These are phyloP conservation scores for Fusarium nygamai DNA, from an alignment of 2,329 filamentous ascomycete species.

Conservation along the genomic window DNA sequence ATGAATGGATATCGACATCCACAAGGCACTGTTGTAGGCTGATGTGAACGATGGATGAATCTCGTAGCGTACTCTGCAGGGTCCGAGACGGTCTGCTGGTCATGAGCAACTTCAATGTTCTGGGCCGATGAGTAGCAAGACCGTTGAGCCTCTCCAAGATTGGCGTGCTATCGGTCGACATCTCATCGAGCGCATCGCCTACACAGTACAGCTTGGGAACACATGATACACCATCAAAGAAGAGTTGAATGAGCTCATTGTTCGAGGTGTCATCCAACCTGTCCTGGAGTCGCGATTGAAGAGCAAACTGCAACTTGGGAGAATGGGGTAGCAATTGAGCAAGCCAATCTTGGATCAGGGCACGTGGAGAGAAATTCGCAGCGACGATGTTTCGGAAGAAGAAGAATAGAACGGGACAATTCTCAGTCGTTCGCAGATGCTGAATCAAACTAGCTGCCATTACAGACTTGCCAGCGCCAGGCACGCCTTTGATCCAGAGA, in stretches of 20 bases:
- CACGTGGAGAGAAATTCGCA: slow-evolving; percentile 34
- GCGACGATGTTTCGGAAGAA: slow-evolving; percentile 41
- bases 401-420: slow-evolving; percentile 35
- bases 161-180: slow-evolving; percentile 26
- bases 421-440: slow-evolving; percentile 27
- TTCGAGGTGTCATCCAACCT: slow-evolving; percentile 31
- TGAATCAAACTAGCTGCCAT: slow-evolving; percentile 38
- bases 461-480: slow-evolving; percentile 42
- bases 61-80: slow-evolving; percentile 26
- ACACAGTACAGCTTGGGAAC: slow-evolving; percentile 37
- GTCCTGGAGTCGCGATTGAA: slow-evolving; percentile 20
- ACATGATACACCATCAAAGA: slow-evolving; percentile 23
- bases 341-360: slow-evolving; percentile 39
- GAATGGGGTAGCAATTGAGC: slow-evolving; percentile 35
- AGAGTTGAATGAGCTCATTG: slow-evolving; percentile 33
- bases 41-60: slow-evolving; percentile 37
- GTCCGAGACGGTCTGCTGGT: slow-evolving; percentile 35
- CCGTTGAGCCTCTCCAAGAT: slow-evolving; percentile 35
- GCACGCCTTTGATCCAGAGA: slow-evolving; percentile 43
- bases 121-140: slow-evolving; percentile 30
- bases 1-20: slow-evolving; percentile 29
- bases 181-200: slow-evolving; percentile 39
- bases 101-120: slow-evolving; percentile 34
- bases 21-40: slow-evolving; percentile 37
- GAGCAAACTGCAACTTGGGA: slow-evolving; percentile 31